These are phyloP conservation scores for Penicillium janthinellum DNA, from an alignment of 2,329 filamentous ascomycete species.

Conservation along the genomic window DNA sequence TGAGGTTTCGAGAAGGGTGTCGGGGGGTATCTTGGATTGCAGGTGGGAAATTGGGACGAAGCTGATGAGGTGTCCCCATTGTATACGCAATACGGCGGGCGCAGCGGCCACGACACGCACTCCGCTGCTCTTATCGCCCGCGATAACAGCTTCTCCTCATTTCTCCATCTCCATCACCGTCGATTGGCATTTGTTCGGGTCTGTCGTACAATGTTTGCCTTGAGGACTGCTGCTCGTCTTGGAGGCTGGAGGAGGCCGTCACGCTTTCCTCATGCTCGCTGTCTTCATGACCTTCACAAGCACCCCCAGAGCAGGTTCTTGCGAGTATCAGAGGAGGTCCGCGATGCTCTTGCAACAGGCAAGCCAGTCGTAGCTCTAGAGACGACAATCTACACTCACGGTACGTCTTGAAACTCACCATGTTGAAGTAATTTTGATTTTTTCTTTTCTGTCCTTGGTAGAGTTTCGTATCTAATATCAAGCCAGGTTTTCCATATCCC, in stretches of 20 bases:
- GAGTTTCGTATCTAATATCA: slow-evolving; percentile 12
- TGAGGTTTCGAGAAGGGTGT: slow-evolving; percentile 17
- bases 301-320: slow-evolving; percentile 56
- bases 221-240: slow-evolving; percentile 26
- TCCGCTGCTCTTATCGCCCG: slow-evolving; percentile 30
- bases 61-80: slow-evolving; percentile 43
- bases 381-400: slow-evolving; percentile 96
- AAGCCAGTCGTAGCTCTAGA: slow-evolving; percentile 90
- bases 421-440: neutral
- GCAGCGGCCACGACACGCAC: slow-evolving; percentile 37
- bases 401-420: slow-evolving; percentile 42
- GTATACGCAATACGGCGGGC: slow-evolving; percentile 35
- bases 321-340: slow-evolving; percentile 78
- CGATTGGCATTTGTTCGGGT: slow-evolving; percentile 7
- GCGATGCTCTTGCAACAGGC: slow-evolving; percentile 70
- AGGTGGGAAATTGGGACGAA: slow-evolving; percentile 21
- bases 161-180: slow-evolving; percentile 8
- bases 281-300: slow-evolving; percentile 34
- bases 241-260: slow-evolving; percentile 20
- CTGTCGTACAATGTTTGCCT: slow-evolving; percentile 21
- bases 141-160: slow-evolving; percentile 30
- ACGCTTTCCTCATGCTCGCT: slow-evolving; percentile 21
- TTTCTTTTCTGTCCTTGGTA: neutral
- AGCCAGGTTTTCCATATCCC: slow-evolving; percentile 67
- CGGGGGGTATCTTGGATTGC: slow-evolving; percentile 5